Base-by-base conservation (phyloP, 1,284 basidiomycete genomes). In the Cryptococcus jaspeensis region DNA sequence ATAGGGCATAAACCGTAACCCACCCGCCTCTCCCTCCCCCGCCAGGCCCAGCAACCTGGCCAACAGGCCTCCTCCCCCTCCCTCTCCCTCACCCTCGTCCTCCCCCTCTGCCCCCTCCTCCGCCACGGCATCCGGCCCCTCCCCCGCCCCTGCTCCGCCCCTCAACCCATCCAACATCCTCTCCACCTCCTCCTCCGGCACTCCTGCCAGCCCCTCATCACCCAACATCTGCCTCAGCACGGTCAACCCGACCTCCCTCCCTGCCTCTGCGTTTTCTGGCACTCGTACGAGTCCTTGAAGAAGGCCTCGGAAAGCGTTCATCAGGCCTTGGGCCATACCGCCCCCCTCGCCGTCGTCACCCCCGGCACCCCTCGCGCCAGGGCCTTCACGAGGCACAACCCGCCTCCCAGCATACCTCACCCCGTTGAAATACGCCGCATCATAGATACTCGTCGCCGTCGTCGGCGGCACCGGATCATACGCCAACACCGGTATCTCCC, bases 381-480 rank as follows among this genome's bases (percentile, higher is more conserved):
- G 53, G 22, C 50, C 54, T 40, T 52, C 52, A 40, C 48, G 52
- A 18, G 47, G 40, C 23, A 52, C 41, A 40, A 47, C 37, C 20
- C 52, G 20, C 16, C 52, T 3, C 6, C 40, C 43, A 12, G 55
- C 23, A 1, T 54, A 47, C 25, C 61, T 50, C 7, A 83, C 77
- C 1, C 84, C 84, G 6, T 72, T 75, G 78, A 94, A 92, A 78
- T 91, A 94, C 22, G 74, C 76, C 1, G 81, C 77, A 59, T 91
- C 81, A 74, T 94, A 94, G 32, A 67, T 68, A 23, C 80, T 87
- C 5, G 84, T 65, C 2, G 73, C 70, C 2, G 81, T 78, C 1
- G 82, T 81, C 0, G 91, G 90, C 0, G 90, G 89, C 1, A 93
- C 77, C 0, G 90, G 90, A 69, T 94, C 91, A 63, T 87, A 93